phyloP scores from a whole-genome alignment of 2,329 filamentous ascomycete genomes.

The Alternaria dauci region DNA sequence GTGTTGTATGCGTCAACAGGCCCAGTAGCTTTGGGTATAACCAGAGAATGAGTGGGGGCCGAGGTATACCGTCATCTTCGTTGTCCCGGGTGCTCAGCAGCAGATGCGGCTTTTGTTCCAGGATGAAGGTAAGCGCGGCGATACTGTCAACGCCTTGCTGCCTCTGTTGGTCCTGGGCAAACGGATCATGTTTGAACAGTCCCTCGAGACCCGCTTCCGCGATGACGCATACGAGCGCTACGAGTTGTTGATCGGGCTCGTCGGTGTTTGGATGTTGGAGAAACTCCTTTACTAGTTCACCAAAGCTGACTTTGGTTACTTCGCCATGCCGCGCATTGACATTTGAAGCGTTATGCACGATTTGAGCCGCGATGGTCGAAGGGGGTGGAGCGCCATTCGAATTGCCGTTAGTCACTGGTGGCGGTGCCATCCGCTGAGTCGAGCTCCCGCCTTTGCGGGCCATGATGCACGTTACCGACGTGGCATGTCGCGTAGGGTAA shows the following conservation, averaged over 20 bases:
- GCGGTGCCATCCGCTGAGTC: conserved; percentile 40
- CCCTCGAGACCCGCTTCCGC: conserved; percentile 79
- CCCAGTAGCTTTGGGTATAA: conserved; percentile 62
- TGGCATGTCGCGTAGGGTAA: conserved; percentile 31
- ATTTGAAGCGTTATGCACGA: conserved; percentile 81
- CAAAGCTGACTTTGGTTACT: conserved; percentile 76
- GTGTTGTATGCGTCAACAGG: conserved; percentile 55
- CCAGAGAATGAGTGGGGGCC: conserved; percentile 62
- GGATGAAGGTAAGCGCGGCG: conserved; percentile 76
- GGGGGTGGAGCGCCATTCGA: conserved; percentile 57
- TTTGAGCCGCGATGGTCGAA: conserved; percentile 86
- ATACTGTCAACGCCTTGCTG: conserved; percentile 75
- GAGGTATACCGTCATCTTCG: conserved; percentile 42
- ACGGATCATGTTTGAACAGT: conserved; percentile 72
- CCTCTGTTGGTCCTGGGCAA: conserved; percentile 66
- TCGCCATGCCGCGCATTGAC: conserved; percentile 68
- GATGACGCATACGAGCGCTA: conserved; percentile 86
- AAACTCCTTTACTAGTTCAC: conserved; percentile 74
- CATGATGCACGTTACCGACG: conserved; percentile 45
- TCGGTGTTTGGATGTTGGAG: conserved; percentile 58
- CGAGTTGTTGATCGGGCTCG: conserved; percentile 75
- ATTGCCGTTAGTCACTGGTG: conserved; percentile 29
- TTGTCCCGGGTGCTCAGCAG: conserved; percentile 55
- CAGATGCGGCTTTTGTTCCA: conserved; percentile 78
- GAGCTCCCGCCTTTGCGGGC: conserved; percentile 52